These are phyloP conservation scores for Penicillium sp. DNA, from an alignment of 2,329 filamentous ascomycete species.

Conservation along the genomic window DNA sequence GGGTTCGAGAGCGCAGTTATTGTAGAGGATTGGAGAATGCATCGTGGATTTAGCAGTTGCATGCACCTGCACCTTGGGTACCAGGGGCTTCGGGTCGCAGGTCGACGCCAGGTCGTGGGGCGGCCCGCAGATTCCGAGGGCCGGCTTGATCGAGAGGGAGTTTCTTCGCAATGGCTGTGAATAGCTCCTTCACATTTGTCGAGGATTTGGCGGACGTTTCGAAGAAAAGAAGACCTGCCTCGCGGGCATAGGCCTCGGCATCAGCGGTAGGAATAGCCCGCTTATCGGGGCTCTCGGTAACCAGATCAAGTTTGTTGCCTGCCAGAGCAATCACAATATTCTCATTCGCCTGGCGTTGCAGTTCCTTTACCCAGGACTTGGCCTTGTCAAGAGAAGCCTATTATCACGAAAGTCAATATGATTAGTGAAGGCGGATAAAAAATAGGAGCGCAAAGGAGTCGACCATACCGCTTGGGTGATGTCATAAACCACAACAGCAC, in stretches of 20 bases:
- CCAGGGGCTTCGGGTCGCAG: conserved; percentile 62
- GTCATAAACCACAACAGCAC: conserved; percentile 97
- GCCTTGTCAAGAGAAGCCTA: conserved; percentile 97
- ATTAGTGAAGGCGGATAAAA: neutral
- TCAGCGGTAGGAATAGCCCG: conserved; percentile 85
- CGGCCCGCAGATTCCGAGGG: conserved; percentile 76
- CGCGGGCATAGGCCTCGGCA: conserved; percentile 90
- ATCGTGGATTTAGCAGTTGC: conserved; percentile 59
- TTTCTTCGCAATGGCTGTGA: conserved; percentile 97
- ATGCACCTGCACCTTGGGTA: conserved; percentile 59
- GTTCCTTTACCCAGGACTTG: conserved; percentile 98
- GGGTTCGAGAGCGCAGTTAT: neutral
- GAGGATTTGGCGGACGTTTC: conserved; percentile 98
- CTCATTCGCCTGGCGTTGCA: conserved; percentile 97
- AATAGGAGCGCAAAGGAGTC: neutral
- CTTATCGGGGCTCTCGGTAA: conserved; percentile 92
- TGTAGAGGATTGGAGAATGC: neutral
- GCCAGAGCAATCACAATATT: conserved; percentile 99
- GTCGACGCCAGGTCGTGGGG: conserved; percentile 65
- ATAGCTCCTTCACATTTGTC: conserved; percentile 92
- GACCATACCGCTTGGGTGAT: conserved; percentile 94
- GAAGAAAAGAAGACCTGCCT: conserved; percentile 94
- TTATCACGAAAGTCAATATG: conserved; percentile 4
- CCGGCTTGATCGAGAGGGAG: conserved; percentile 93
- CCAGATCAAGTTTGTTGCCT: conserved; percentile 96